Evolutionary conservation across 2,329 filamentous ascomycete genomes (phyloP).

Genomic region (Hawksworthiomyces lignivorus): DNA sequence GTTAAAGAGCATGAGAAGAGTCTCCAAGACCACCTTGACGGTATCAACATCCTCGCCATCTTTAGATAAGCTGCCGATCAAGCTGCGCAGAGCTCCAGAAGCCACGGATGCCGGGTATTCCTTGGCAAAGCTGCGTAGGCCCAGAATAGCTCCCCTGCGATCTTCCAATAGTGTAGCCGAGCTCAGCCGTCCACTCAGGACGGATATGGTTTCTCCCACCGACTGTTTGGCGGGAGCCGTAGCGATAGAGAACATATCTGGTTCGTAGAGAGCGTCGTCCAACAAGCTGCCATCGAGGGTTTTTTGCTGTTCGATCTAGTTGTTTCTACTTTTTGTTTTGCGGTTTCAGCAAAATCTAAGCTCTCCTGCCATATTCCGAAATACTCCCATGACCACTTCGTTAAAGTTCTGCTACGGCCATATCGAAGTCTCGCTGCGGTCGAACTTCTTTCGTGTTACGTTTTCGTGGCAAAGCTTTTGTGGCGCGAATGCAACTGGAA

Average conservation of each 20-base stretch:
- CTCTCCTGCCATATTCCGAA: constrained; percentile 4
- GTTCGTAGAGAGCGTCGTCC: neutral
- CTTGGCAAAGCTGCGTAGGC: constrained; percentile 91
- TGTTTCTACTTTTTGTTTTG: neutral
- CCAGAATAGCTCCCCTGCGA: constrained; percentile 83
- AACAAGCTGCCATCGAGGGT: neutral
- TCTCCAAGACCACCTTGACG: constrained; percentile 90
- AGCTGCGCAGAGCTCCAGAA: constrained; percentile 78
- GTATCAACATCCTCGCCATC: constrained; percentile 95
- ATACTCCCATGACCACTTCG: no score
- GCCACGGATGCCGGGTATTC: constrained; percentile 93
- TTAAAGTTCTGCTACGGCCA: no score
- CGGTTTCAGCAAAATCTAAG: constrained; percentile 1
- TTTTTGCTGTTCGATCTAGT: no score
- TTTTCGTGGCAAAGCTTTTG: no score
- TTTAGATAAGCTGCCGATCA: constrained; percentile 77
- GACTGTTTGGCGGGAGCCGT: constrained; percentile 88
- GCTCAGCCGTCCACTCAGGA: constrained; percentile 76
- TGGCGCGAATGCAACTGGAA: no score
- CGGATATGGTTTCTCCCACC: constrained; percentile 87
- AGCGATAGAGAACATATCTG: constrained; percentile 52
- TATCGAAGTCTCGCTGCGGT: no score
- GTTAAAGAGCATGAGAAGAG: constrained; percentile 83
- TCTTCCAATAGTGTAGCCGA: constrained; percentile 92
- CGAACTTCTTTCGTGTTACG: no score